Evolutionary conservation across 331 rosid genomes (phyloP), one percentile per base, ranked within the genome.

Genomic region (Quercus tomentella): DNA sequence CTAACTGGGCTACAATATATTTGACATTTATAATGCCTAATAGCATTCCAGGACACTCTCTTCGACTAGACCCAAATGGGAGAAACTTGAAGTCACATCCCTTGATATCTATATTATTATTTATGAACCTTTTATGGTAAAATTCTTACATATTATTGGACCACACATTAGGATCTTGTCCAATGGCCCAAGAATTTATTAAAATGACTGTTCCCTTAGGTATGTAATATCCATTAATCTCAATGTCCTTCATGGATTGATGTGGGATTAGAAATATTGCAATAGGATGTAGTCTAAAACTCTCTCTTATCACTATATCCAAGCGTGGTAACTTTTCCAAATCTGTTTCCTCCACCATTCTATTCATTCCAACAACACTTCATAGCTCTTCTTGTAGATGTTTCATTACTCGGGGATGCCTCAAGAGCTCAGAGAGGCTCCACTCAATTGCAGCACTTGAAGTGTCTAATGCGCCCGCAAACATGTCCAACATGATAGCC

Each of bases 21-120:
- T 33, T 71, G 2, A 65, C 65, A 0, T 74, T 84, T 5, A 7
- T 3, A 0, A 89, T 25, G 2, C 90, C 93, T 26, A 89, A 8
- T 0, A 80, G 82, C 3, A 74, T 73, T 6, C 87, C 91, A 0
- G 88, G 88, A 6, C 92, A 88, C 23, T 76, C 84, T 83, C 89
- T 76, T 5, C 89, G 74, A 14, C 91, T 86, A 1, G 82, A 79
- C 54, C 54, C 54, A 45, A 45, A 12, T 45, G 5, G 4, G 17
- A 45, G 14, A 45, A 45, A 1, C 54, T 45, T 0, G 17, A 45
- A 45, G 16, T 45, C 54, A 45, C 17, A 1, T 45, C 52, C 17
- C 54, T 45, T 45, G 0, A 45, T 10, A 10, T 45, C 54, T 45
- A 45, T 45, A 45, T 45, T 45, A 45, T 14, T 45, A 45, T 45